Conservation (phyloP, 2,329 filamentous ascomycete species). For the Orbilia ellipsospora region DNA sequence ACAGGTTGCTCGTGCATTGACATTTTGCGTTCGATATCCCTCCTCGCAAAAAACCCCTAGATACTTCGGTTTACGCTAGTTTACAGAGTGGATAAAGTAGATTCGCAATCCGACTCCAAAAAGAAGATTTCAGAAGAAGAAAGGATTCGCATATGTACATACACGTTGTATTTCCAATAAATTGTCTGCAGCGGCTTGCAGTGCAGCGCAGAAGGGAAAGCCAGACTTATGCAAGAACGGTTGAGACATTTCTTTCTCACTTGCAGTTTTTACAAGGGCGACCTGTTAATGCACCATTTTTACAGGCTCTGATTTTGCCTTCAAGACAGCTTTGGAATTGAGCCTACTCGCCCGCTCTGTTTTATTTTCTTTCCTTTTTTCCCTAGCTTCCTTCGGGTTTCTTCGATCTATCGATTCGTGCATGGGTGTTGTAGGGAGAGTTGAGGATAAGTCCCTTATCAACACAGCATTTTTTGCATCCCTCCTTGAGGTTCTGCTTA, state of each 20-base stretch:
- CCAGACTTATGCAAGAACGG: slow-evolving; percentile 51
- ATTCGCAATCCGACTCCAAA: slow-evolving; percentile 1
- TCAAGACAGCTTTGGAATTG: slow-evolving; percentile 34
- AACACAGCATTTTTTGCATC: slow-evolving; percentile 2
- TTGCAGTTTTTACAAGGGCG: slow-evolving; percentile 27
- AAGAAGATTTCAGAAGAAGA: slow-evolving; percentile 33
- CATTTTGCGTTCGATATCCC: slow-evolving; percentile 6
- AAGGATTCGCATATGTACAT: slow-evolving; percentile 40
- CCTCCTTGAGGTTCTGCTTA: slow-evolving; percentile 5
- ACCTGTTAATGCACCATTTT: neutral
- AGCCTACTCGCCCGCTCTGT: slow-evolving; percentile 51
- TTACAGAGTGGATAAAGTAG: too few species aligned
- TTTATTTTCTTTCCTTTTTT: slow-evolving; percentile 14
- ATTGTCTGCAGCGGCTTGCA: slow-evolving; percentile 37
- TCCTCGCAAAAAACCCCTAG: neutral
- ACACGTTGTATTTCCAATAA: slow-evolving; percentile 21
- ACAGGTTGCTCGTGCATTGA: slow-evolving; percentile 14
- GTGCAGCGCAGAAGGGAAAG: slow-evolving; percentile 19
- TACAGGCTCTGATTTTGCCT: slow-evolving; percentile 24
- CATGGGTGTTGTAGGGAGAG: neutral
- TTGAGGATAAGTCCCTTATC: slow-evolving; percentile 45
- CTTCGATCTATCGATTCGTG: slow-evolving; percentile 5
- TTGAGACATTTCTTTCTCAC: slow-evolving; percentile 53
- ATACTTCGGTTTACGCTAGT: too few species aligned
- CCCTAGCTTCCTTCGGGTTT: slow-evolving; percentile 11